A percentile compares a stretch with the other conserved stretches of the same genome.
phyloP scores from a whole-genome alignment of 768 basidiomycete genomes.

The Asterophora parasitica region DNA sequence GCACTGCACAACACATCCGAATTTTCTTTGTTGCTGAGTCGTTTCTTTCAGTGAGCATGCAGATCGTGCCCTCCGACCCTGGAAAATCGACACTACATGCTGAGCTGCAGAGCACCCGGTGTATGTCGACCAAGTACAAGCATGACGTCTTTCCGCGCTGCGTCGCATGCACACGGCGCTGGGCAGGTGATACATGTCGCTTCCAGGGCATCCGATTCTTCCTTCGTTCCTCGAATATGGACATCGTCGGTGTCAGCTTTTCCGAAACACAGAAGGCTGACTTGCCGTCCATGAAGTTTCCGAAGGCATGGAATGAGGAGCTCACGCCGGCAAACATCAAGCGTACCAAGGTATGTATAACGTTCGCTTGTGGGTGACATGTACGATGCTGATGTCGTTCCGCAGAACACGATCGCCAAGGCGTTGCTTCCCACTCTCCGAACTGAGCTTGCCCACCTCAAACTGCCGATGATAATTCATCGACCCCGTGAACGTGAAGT shows the following conservation, averaged over 20 bases:
- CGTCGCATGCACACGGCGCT: constrained; percentile 79
- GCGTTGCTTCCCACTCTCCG: constrained; percentile 64
- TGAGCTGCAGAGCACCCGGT: constrained; percentile 74
- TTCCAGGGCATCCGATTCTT: constrained; percentile 84
- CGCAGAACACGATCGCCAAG: constrained; percentile 60
- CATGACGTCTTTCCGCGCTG: constrained; percentile 72
- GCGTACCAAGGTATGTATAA: constrained; percentile 62
- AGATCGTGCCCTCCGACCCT: constrained; percentile 28
- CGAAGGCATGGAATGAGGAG: constrained; percentile 60
- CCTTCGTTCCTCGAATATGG: constrained; percentile 53
- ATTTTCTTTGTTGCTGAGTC: not conserved
- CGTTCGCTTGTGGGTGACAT: not conserved
- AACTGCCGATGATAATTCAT: constrained; percentile 53
- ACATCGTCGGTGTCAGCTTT: constrained; percentile 66
- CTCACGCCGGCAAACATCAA: constrained; percentile 46
- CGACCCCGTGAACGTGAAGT: constrained; percentile 78
- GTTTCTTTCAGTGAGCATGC: constrained; percentile 19
- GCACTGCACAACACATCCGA: not conserved
- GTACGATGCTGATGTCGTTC: constrained; percentile 10
- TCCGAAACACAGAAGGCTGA: constrained; percentile 58
- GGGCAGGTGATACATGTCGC: constrained; percentile 85
- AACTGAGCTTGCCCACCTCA: constrained; percentile 60
- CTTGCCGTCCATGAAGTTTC: constrained; percentile 58
- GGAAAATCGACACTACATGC: constrained; percentile 37
- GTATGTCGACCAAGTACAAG: constrained; percentile 80